Evolutionary conservation across 495 filamentous ascomycete genomes (phyloP), one percentile per base, ranked within the genome.

Genomic region (Pseudoneurospora amorphoporcata): DNA sequence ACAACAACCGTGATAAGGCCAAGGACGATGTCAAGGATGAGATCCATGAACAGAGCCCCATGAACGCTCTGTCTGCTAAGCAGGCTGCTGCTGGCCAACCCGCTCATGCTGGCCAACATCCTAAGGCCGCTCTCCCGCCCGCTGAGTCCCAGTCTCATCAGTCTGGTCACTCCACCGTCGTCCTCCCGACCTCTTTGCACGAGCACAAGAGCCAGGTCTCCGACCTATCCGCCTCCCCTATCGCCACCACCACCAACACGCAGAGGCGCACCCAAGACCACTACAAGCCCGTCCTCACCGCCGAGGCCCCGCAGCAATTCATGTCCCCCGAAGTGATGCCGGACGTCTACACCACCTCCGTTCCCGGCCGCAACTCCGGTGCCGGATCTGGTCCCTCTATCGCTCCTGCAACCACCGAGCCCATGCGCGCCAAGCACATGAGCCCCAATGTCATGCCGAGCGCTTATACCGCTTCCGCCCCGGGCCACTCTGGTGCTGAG

Each of bases 291-390:
- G 53, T 65, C 12, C 53, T 65, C 29, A 8, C 23, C 12, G 53
- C 53, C 53, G 53, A 65, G 53, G 6, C 53, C 4, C 53, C 53
- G 3, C 53, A 65, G 29, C 14, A 65, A 0, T 65, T 65, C 29
- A 76, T 77, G 74, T 74, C 75, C 43, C 77, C 77, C 3, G 76
- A 75, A 40, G 75, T 77, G 8, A 75, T 75, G 69, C 77, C 77
- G 0, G 72, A 69, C 1, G 43, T 71, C 0, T 78, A 78, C 45
- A 74, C 53, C 3, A 37, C 69, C 6, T 75, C 71, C 3, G 69
- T 65, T 8, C 19, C 69, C 23, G 38, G 29, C 2, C 71, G 37
- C 65, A 72, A 29, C 39, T 37, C 38, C 69, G 40, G 29, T 5
- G 39, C 16, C 2, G 19, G 17, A 1, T 16, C 69, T n/a, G 43